Percentiles rank a stretch among this genome's conserved stretches.
Evolutionary conservation across 2,329 filamentous ascomycete species (phyloP).

Genomic region (Pezicula neosporulosa): DNA sequence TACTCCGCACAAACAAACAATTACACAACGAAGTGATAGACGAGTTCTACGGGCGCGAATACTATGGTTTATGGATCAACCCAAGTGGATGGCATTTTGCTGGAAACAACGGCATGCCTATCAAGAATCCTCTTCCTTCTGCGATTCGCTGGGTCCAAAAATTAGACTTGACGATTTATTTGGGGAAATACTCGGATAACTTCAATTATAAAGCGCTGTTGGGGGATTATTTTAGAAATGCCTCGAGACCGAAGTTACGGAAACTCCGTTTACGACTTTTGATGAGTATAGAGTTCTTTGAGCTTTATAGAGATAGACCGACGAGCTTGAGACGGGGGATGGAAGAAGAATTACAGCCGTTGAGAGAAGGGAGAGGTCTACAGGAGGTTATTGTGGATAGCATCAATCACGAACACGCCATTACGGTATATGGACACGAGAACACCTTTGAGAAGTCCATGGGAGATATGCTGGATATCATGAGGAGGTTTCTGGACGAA

Average conservation of each 20-base stretch:
- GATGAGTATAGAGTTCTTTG: slow-evolving; percentile 1
- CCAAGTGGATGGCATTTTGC: background rate
- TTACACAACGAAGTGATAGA: background rate
- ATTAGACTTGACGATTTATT: background rate
- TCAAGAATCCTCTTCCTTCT: background rate
- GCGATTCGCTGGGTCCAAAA: background rate
- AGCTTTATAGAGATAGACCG: background rate
- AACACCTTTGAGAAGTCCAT: background rate
- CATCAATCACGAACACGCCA: background rate
- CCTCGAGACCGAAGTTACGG: background rate
- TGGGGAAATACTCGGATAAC: slow-evolving; percentile 1
- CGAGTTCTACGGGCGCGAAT: background rate
- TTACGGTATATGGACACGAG: background rate
- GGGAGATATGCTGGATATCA: background rate
- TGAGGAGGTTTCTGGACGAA: background rate
- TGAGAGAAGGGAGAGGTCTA: background rate
- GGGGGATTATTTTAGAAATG: background rate
- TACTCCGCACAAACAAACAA: slow-evolving; percentile 1
- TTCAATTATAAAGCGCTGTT: background rate
- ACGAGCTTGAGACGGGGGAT: background rate
- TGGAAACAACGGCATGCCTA: background rate
- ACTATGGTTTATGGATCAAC: background rate
- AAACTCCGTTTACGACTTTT: background rate
- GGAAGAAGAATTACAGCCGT: background rate
- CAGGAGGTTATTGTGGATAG: background rate